Evolutionary conservation across 768 basidiomycete genomes (phyloP).

Genomic region (Rickenella mellea): DNA sequence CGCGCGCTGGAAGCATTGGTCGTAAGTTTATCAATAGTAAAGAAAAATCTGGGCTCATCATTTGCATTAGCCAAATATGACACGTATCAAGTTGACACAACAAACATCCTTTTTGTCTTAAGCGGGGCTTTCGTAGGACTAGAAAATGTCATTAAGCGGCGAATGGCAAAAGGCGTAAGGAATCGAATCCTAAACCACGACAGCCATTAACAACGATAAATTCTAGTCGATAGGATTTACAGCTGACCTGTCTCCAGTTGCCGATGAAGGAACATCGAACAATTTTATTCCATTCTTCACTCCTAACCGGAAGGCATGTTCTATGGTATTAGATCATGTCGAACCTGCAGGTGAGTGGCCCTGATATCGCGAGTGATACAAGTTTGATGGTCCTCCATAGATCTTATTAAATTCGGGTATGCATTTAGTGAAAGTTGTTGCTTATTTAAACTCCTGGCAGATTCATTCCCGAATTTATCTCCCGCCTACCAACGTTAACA

Average conservation of each 20-base stretch:
- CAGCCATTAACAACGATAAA: neutral
- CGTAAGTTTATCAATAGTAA: conserved; percentile 8
- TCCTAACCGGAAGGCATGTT: conserved; percentile 48
- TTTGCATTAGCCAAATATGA: conserved; percentile 50
- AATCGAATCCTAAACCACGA: neutral
- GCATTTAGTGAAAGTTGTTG: conserved; percentile 2
- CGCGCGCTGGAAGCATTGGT: conserved; percentile 31
- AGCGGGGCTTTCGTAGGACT: conserved; percentile 94
- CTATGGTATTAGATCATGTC: conserved; percentile 53
- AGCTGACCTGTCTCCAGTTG: conserved; percentile 34
- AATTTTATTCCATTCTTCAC: conserved; percentile 64
- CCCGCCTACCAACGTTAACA: conserved; percentile 86
- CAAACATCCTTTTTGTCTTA: conserved; percentile 88
- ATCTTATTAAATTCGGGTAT: conserved; percentile 80
- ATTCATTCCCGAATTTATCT: conserved; percentile 93
- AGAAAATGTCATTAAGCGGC: conserved; percentile 68
- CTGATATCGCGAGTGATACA: conserved; percentile 1
- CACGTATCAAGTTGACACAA: conserved; percentile 71
- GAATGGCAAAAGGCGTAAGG: conserved; percentile 79
- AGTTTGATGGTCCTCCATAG: conserved; percentile 27
- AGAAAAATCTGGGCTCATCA: neutral
- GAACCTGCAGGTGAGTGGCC: conserved; percentile 52
- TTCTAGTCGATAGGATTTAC: conserved; percentile 84
- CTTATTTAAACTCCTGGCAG: too few relatives aligned
- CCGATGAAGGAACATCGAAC: conserved; percentile 25